These are phyloP conservation scores for Sphaerulina populicola DNA, from an alignment of 2,329 filamentous ascomycete genomes.

Conservation along the genomic window DNA sequence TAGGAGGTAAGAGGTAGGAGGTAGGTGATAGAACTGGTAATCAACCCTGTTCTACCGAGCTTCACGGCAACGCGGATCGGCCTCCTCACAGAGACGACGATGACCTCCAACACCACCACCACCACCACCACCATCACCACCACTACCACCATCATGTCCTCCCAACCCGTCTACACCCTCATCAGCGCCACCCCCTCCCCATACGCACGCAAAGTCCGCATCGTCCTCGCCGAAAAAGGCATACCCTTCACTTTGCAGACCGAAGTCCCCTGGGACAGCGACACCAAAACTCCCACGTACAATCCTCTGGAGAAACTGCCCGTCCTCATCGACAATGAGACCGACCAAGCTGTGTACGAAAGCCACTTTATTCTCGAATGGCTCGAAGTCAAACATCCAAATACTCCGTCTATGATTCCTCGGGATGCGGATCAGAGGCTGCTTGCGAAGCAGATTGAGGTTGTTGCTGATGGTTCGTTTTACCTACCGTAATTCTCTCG, in stretches of 20 bases:
- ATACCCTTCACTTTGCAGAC: conserved; percentile 37
- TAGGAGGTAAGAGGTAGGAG: no score
- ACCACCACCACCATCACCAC: no score
- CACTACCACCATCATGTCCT: background rate
- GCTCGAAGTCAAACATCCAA: conserved; percentile 32
- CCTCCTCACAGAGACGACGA: background rate
- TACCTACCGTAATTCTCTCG: no score
- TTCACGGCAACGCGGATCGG: conserved; percentile 13
- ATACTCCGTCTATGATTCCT: conserved; percentile 25
- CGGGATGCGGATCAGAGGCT: conserved; percentile 25
- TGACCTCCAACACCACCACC: background rate
- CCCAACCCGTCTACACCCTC: conserved; percentile 21
- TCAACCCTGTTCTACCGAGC: background rate
- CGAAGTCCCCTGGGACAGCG: conserved; percentile 39
- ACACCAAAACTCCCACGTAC: conserved; percentile 34
- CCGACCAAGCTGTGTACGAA: conserved; percentile 31
- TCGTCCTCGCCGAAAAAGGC: conserved; percentile 34
- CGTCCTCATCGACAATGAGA: conserved; percentile 31
- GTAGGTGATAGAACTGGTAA: no score
- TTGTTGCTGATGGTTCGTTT: conserved; percentile 29
- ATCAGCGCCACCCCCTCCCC: conserved; percentile 35
- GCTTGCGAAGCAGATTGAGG: conserved; percentile 32
- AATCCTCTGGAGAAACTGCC: conserved; percentile 38
- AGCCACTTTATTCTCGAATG: conserved; percentile 35
- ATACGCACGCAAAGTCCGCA: conserved; percentile 38